Percentiles rank a stretch among this genome's conserved stretches.
These are phyloP conservation scores for Phlebiopsis flavidoalba DNA, from an alignment of 768 basidiomycete genomes.

Conservation along the genomic window DNA sequence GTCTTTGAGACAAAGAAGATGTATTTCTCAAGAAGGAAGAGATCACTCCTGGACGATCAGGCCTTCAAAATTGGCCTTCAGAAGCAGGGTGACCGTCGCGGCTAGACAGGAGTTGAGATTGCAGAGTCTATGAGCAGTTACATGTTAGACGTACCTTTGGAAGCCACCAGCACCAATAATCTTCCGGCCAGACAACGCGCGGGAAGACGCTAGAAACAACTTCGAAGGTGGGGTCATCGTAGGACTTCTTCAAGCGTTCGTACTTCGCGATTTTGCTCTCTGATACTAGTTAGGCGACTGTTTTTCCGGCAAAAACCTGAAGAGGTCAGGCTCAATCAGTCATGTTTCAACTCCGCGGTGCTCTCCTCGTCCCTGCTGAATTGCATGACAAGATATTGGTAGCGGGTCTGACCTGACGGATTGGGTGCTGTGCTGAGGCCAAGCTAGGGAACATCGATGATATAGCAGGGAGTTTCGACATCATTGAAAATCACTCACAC, in stretches of 20 bases:
- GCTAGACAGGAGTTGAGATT: conserved; percentile 33
- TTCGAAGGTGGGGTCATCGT: conserved; percentile 93
- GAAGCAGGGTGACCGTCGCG: conserved; percentile 88
- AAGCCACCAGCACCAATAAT: conserved; percentile 85
- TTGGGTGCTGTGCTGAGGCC: conserved; percentile 89
- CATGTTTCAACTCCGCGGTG: conserved; percentile 91
- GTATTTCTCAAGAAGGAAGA: conserved; percentile 97
- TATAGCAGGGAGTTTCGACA: not conserved
- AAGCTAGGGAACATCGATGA: conserved; percentile 44
- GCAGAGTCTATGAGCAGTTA: not conserved
- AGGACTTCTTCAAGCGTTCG: conserved; percentile 85
- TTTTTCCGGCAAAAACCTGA: too few species aligned
- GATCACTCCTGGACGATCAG: conserved; percentile 89
- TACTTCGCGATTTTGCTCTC: conserved; percentile 69
- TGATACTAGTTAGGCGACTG: not conserved
- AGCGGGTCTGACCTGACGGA: conserved; percentile 97
- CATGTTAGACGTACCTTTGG: conserved; percentile 54
- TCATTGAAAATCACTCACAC: conserved; percentile 49
- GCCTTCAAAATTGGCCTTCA: conserved; percentile 98
- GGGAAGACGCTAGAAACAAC: conserved; percentile 93
- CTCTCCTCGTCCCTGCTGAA: conserved; percentile 97
- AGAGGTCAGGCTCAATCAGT: conserved; percentile 58
- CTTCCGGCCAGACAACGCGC: conserved; percentile 85
- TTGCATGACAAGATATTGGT: conserved; percentile 98
- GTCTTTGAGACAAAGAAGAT: conserved; percentile 97